phyloP scores from a whole-genome alignment of 306 rosid species.

The Quercus cerris region DNA sequence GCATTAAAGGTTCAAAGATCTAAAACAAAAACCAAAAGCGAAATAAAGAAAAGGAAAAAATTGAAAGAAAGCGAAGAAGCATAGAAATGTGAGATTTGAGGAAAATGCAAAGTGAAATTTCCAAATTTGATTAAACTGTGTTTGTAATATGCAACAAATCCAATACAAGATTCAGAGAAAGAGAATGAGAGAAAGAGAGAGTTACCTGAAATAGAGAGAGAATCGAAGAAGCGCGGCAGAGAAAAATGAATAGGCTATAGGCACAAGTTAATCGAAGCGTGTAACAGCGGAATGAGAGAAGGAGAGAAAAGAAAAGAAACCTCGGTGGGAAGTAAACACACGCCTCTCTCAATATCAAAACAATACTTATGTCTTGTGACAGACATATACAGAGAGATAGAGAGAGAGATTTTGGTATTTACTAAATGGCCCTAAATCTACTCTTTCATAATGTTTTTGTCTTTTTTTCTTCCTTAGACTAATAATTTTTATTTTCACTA shows the following conservation, averaged over 20 bases:
- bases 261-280: not conserved
- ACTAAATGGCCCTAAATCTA: too few species aligned
- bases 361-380: not conserved
- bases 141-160: not conserved
- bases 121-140: not conserved
- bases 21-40: not conserved
- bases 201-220: not conserved
- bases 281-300: not conserved
- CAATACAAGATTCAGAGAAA: not conserved
- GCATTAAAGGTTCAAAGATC: not conserved
- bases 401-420: too few species aligned
- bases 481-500: too few species aligned
- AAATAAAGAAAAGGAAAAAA: not conserved
- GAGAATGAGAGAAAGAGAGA: not conserved
- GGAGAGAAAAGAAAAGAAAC: not conserved
- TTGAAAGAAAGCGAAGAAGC: not conserved
- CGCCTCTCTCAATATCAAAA: too few species aligned
- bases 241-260: not conserved
- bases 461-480: too few species aligned
- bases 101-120: not conserved
- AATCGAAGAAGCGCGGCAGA: not conserved
- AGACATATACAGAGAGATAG: too few species aligned
- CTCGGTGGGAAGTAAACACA: constrained; percentile 7
- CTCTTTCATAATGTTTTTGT: too few species aligned
- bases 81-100: not conserved